Conservation (phyloP, 2,329 filamentous ascomycete species). For the Fusarium secorum region DNA sequence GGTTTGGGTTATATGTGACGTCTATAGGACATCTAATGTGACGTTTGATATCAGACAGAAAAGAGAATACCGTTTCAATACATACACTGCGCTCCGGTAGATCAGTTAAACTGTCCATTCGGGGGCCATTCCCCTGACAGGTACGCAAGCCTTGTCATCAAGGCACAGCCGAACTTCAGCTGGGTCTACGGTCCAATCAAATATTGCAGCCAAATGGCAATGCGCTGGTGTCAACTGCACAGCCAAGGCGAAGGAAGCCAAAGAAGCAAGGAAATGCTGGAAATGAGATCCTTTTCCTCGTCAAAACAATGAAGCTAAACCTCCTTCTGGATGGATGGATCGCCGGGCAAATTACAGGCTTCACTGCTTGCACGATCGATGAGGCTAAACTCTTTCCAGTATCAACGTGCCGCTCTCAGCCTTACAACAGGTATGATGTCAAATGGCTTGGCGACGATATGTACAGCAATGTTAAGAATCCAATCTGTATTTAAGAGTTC, state of each 20-base stretch:
- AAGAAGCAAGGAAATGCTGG: background rate
- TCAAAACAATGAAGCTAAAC: background rate
- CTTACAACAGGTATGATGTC: background rate
- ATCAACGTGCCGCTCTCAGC: background rate
- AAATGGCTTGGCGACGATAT: background rate
- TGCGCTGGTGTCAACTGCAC: background rate
- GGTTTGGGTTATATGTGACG: fast-evolving
- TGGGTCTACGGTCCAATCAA: background rate
- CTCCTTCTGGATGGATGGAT: background rate
- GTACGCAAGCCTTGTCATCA: background rate
- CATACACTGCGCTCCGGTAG: background rate
- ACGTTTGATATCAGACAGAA: background rate
- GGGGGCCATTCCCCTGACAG: background rate
- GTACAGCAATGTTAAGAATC: background rate
- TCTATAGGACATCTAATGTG: fast-evolving
- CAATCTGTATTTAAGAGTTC: background rate
- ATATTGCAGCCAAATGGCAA: too few relatives aligned
- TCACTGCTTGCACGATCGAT: background rate
- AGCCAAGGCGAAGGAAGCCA: background rate
- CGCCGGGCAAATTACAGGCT: background rate
- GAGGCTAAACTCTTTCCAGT: background rate
- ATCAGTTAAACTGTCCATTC: background rate
- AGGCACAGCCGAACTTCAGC: background rate
- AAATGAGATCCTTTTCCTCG: background rate
- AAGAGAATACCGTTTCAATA: background rate